Base-by-base conservation (phyloP, 352 stramenopile species). In the Phytophthora idaei region DNA sequence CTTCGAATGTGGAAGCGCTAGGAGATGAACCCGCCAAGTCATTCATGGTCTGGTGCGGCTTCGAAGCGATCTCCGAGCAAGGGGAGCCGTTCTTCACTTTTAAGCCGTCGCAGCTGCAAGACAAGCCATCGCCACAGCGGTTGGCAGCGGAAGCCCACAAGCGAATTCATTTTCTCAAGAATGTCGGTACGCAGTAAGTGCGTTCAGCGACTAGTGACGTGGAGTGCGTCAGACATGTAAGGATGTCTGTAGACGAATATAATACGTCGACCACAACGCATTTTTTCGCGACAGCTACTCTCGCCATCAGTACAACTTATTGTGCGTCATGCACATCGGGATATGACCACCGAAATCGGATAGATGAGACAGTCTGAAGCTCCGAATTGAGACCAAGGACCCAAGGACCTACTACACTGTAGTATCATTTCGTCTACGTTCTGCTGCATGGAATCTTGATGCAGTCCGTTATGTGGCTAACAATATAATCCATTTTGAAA, bases 21-120 rank as follows among this genome's bases (percentile, higher is more conserved):
- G 69, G 64, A 17, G 39, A 55, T 10, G 52, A 64, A 39, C 42
- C 41, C 4, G 57, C 64, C 14, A 69, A 60, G 25, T 48, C 45
- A 4, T 75, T 80, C 25, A 79, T 82, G 71, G 1, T 7, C 9
- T 93, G 85, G 85, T 90, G 85, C 41, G 85, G 85, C 10, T 93
- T 93, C 9, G 48, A 54, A 44, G 54, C 60, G 21, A 42, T 28
- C 2, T 29, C 31, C 0, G 69, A 81, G 34, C 55, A 72, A 37
- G 63, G 21, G 7, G 80, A 88, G 3, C 61, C 60, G 29, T 88
- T 83, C 39, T 92, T 76, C 52, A 65, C 62, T 15, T 85, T 86
- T 41, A 56, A 71, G 31, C 59, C 68, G 4, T 53, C 47, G 29
- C 32, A 64, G 9, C 6, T 56, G 11, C 50, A 61, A 36, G 45